Conservation (phyloP, 2,329 filamentous ascomycete species). For the Torrubiella hemipterigena region DNA sequence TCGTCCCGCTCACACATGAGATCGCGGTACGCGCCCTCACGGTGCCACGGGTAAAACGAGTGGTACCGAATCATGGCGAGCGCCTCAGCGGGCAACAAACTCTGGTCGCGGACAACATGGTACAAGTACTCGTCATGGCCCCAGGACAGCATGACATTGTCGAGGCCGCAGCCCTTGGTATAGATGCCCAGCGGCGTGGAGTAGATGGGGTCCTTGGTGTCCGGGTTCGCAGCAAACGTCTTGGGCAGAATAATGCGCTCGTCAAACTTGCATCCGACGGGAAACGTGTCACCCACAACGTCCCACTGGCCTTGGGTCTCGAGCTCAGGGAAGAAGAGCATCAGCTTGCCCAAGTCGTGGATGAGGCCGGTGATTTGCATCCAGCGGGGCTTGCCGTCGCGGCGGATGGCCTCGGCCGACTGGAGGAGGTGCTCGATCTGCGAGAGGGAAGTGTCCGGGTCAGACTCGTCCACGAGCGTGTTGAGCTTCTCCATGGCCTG, state of each 20-base stretch:
- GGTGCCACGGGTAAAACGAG: conserved; percentile 88
- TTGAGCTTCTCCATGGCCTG: conserved; percentile 88
- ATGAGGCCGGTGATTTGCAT: conserved; percentile 70
- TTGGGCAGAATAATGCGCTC: conserved; percentile 69
- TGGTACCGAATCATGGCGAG: conserved; percentile 91
- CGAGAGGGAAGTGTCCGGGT: conserved; percentile 76
- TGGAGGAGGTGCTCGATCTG: conserved; percentile 89
- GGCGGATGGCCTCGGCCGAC: conserved; percentile 77
- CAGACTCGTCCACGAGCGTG: conserved; percentile 80
- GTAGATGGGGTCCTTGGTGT: conserved; percentile 59
- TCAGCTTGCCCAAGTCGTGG: conserved; percentile 69
- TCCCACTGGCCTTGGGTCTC: conserved; percentile 80
- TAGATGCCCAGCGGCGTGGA: conserved; percentile 72
- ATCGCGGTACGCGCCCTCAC: conserved; percentile 64
- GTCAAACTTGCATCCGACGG: conserved; percentile 65
- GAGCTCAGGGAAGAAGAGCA: conserved; percentile 59
- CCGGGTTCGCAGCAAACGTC: conserved; percentile 67
- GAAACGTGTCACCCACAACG: conserved; percentile 79
- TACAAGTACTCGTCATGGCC: conserved; percentile 85
- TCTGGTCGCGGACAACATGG: conserved; percentile 75
- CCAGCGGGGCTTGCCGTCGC: conserved; percentile 72
- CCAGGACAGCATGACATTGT: conserved; percentile 85
- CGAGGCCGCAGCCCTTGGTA: conserved; percentile 63
- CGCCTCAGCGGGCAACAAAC: conserved; percentile 64
- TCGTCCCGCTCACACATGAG: conserved; percentile 77